phyloP scores from a whole-genome alignment of 805 yeast species.

The Lachancea fermentati region DNA sequence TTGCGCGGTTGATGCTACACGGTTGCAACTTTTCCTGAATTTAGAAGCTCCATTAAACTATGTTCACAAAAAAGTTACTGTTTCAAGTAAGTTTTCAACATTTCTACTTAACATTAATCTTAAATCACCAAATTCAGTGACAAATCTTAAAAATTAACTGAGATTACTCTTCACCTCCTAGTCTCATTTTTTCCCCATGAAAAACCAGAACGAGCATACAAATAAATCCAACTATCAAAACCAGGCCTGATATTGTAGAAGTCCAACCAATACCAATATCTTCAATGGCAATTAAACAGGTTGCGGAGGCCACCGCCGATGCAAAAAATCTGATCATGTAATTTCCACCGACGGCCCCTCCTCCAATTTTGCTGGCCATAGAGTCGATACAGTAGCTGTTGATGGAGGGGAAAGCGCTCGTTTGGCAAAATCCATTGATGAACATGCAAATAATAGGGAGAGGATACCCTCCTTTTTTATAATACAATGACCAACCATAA shows the following conservation, averaged over 20 bases:
- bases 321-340: conserved; percentile 46
- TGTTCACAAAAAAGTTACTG: too few species aligned
- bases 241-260: conserved; percentile 43
- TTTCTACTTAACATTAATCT: too few species aligned
- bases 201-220: conserved; percentile 33
- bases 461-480: conserved; percentile 49
- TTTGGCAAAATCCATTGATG: conserved; percentile 45
- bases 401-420: conserved; percentile 45
- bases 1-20: too few species aligned
- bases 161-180: too few species aligned
- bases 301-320: conserved; percentile 47
- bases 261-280: conserved; percentile 55
- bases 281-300: conserved; percentile 41
- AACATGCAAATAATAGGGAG: conserved; percentile 48
- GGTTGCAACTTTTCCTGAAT: too few species aligned
- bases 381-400: conserved; percentile 57
- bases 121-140: too few species aligned
- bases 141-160: too few species aligned
- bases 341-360: conserved; percentile 52
- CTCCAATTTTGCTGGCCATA: conserved; percentile 43
- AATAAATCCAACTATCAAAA: conserved; percentile 36
- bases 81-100: too few species aligned
- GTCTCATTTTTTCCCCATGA: conserved; percentile 38
- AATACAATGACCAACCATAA: conserved; percentile 50
- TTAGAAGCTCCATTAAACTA: too few species aligned